These are phyloP conservation scores for Zarea fungicola DNA, from an alignment of 2,329 filamentous ascomycete genomes.

Conservation along the genomic window DNA sequence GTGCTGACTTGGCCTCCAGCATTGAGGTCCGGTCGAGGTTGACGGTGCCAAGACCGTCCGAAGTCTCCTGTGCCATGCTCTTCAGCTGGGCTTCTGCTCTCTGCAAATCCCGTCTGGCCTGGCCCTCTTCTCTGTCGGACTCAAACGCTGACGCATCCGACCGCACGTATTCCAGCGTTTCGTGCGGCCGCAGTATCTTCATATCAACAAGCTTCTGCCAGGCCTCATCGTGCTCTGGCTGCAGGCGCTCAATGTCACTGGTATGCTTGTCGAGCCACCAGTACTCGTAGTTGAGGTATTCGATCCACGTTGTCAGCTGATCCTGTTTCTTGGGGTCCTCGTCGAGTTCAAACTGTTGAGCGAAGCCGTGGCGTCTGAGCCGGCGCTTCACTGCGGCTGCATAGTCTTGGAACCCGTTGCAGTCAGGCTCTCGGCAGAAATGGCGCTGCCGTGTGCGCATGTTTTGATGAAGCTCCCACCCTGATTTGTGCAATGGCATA, in stretches of 20 bases:
- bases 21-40: not conserved
- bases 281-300: conserved; percentile 30
- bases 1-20: not conserved
- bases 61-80: not conserved
- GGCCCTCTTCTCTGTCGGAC: not conserved
- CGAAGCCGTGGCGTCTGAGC: conserved; percentile 25
- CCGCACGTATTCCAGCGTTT: conserved; percentile 15
- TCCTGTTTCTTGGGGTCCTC: conserved; percentile 26
- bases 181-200: conserved; percentile 21
- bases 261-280: conserved; percentile 19
- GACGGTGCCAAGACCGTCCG: not conserved
- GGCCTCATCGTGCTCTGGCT: conserved; percentile 21
- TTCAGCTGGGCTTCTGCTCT: not conserved
- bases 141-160: not conserved
- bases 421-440: not conserved
- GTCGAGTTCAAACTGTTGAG: conserved; percentile 24
- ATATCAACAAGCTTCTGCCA: conserved; percentile 30
- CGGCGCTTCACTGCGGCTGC: conserved; percentile 21
- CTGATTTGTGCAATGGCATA: not conserved
- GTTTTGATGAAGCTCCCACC: not conserved
- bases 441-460: not conserved
- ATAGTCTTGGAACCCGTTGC: conserved; percentile 22
- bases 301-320: conserved; percentile 32
- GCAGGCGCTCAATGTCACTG: conserved; percentile 15
- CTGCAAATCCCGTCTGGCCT: not conserved